Conservation (phyloP, 352 stramenopile genomes). For the Globisporangium lucens region DNA sequence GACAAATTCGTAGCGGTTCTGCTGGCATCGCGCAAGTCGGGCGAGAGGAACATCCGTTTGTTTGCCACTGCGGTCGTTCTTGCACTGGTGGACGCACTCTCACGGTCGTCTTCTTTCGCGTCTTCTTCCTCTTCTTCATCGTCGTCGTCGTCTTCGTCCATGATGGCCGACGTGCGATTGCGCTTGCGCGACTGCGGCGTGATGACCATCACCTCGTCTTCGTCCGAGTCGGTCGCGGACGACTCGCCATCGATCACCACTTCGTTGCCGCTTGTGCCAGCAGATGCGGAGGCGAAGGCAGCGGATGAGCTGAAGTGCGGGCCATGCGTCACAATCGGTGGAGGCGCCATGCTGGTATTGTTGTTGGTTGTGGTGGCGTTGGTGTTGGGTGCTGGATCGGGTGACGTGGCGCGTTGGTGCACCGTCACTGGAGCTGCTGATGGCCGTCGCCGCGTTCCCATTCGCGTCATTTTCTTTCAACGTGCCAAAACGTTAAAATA, state of each 20-base stretch:
- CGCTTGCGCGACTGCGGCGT: conserved; percentile 59
- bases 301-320: background rate
- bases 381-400: background rate
- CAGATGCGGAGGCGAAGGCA: background rate
- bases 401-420: background rate
- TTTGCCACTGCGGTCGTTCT: background rate
- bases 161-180: conserved; percentile 46
- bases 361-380: background rate
- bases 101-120: background rate
- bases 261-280: conserved; percentile 28
- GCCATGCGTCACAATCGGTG: background rate
- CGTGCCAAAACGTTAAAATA: background rate
- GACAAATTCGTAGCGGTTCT: background rate
- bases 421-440: background rate
- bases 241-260: conserved; percentile 76
- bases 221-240: conserved; percentile 40
- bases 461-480: conserved; percentile 2
- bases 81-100: background rate
- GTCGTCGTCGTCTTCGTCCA: conserved; percentile 59
- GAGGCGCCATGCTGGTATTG: background rate
- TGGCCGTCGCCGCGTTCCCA: conserved; percentile 3
- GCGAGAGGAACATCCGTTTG: conserved; percentile 2
- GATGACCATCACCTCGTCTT: conserved; percentile 55
- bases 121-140: conserved; percentile 6
- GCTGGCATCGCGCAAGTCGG: background rate